Evolutionary conservation across 805 yeast species (phyloP), one percentile per base, ranked within the genome.

Genomic region (Yamadazyma ubonensis): DNA sequence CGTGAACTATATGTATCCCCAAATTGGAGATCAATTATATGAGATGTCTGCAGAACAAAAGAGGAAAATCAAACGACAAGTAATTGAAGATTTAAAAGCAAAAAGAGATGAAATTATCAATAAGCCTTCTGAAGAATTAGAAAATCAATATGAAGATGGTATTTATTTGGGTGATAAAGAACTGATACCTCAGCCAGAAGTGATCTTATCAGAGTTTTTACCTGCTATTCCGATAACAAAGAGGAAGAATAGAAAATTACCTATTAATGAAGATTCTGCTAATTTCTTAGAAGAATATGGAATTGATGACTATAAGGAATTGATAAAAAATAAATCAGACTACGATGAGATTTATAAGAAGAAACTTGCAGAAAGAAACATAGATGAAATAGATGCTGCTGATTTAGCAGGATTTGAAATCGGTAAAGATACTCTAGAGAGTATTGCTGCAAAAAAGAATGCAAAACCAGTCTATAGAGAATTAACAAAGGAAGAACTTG

Each of bases 251-350:
- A 45, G 73, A 6, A 63, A 60, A 41, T 37, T 66, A 35, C 59
- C 66, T 26, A 50, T 44, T 9, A 53, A 55, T 26, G 59, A 59
- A 34, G 38, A 63, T 34, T 50, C 61, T 12, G 65, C 58, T 21
- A 57, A 63, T 35, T 53, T 65, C 21, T 48, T 67, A 18, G 64
- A 62, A 25, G 73, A 69, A 37, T 69, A 69, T 45, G 73, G 73
- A 1, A 39, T 69, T 11, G 57, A 48, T 3, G 53, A 57, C 42
- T 65, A 63, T 43, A 33, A 45, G 6, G 58, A 62, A 9, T 57
- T 66, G 1, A 54, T 58, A 2, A 55, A 53, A 23, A 38, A 46
- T 4, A 44, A 50, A 15, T 51, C 54, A 23, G 70, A 65, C 45
- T 61, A 61, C 45, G 55, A 60, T 42, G 57, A 42, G 26, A 8